Evolutionary conservation across 1,139 yeast species (phyloP), one percentile per base, ranked within the genome.

Genomic region (Protomyces lactucae-debilis): DNA sequence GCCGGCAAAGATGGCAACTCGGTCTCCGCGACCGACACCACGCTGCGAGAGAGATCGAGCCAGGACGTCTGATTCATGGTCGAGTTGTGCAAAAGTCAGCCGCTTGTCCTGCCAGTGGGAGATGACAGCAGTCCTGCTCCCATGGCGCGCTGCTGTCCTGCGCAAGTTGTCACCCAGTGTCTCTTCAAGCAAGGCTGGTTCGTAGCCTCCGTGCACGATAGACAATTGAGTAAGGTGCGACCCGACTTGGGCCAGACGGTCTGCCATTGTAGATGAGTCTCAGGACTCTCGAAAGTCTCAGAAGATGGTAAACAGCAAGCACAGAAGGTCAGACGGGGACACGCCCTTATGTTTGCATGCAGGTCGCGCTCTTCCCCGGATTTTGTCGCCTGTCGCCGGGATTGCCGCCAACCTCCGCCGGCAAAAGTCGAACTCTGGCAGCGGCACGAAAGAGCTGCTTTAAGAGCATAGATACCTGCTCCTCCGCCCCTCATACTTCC

Each of bases 1-100:
- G 14, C 76, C 76, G 16, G 73, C 71, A 57, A 75, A 72, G 16
- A 74, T 73, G 3, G 74, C 75, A 0, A 74, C 74, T 10, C 70
- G 67, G 67, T 74, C 76, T 2, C 74, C 75, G 16, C 69, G 68
- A 18, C 48, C 54, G 21, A 73, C 65, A 16, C 69, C 68, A 16
- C 54, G 64, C 39, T n/a, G 36, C 14, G 56, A 18, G n/a, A 65
- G 54, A 21, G 60, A 57, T 18, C 54, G 52, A 12, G 67, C 66
- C 28, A 73, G 67, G 16, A 68, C 67, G 21, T 67, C 68, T 14
- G 68, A 59, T 37, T 73, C 64, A 63, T 72, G 71, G 61, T 73
- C 72, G 18, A 73, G 66, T 51, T 72, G 71, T 6, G 60, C 36
- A 63, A 68, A 73, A 8, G 72, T 66, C 46, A 72, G 65, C 16